These are phyloP conservation scores for Ehretia macrophylla DNA, from an alignment of 257 asterid species.

Conservation along the genomic window DNA sequence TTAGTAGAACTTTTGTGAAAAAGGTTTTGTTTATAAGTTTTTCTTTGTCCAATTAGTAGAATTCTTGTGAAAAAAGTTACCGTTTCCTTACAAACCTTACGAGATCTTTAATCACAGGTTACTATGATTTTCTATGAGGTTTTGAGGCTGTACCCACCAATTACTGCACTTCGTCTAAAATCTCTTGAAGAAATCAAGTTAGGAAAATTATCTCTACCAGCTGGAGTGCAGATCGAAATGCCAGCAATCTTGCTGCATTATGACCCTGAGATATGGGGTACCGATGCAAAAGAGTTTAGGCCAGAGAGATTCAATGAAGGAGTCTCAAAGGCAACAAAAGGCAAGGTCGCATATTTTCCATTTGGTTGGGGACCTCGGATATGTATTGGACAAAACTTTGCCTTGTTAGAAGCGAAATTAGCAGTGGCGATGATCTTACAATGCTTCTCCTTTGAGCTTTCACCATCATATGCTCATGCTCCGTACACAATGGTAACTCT, in stretches of 20 bases:
- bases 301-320: conserved; percentile 34
- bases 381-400: conserved; percentile 26
- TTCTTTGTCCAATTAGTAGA: too few species aligned
- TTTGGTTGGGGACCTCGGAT: conserved; percentile 26
- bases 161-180: not conserved
- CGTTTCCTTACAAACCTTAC: not conserved
- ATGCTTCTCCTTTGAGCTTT: conserved; percentile 20
- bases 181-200: conserved; percentile 9
- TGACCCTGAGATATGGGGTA: conserved; percentile 23
- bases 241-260: conserved; percentile 19
- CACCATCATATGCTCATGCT: conserved; percentile 26
- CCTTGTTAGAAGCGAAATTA: conserved; percentile 24
- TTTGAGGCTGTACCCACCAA: conserved; percentile 12
- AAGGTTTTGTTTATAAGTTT: too few species aligned
- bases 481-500: conserved; percentile 7
- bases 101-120: conserved; percentile 2
- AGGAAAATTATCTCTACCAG: conserved; percentile 13
- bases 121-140: conserved; percentile 18
- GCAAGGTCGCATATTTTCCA: conserved; percentile 19
- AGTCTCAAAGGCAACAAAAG: conserved; percentile 26
- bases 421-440: conserved; percentile 24
- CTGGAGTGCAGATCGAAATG: conserved; percentile 8
- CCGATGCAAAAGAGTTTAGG: conserved; percentile 20
- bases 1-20: too few species aligned
- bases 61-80: too few species aligned